Evolutionary conservation across 2,329 filamentous ascomycete species (phyloP), one percentile per base, ranked within the genome.

Genomic region (Ophiocordyceps camponoti-saundersi): DNA sequence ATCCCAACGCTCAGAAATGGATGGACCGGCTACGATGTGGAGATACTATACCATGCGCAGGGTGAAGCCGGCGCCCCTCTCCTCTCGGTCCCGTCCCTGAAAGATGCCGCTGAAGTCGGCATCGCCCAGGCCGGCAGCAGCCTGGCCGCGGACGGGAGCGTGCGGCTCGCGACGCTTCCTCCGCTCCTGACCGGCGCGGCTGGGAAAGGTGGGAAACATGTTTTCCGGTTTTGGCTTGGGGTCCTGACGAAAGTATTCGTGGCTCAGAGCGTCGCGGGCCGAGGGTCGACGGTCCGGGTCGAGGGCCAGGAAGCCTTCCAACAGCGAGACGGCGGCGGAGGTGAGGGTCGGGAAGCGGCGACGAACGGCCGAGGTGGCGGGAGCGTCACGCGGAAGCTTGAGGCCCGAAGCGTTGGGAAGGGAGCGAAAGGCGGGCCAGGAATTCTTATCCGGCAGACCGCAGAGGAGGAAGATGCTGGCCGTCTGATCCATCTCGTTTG

Each of bases 161-260:
- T 88, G 81, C 1, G 92, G 92, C 50, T 80, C 78, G 49, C 76
- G 71, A 36, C 77, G 71, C 52, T 85, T 70, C 54, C 88, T 71
- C 58, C 80, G 82, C 69, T 98, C 92, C 69, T 92, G 84, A 1
- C 88, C 87, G 0, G 92, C 92, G 63, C 94, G 95, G 56, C 85
- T 92, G 0, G 92, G 92, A 61, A 96, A 98, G 0, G 92, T 96
- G 2, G 92, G 92, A 59, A 98, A 96, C 80, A 98, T 82, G 56
- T 82, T 83, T 59, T 86, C 83, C 8, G 82, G 80, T 66, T 96
- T 96, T 1, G 89, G 86, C 50, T 84, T 84, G 1, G 92, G 92
- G 54, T 93, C 83, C 65, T 96, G 89, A 18, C 63, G 70, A 63
- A 98, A 98, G 62, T 94, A 98, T 34, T 79, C 71, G 61, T 95